A percentile compares a stretch with the other conserved stretches of the same genome.
These are phyloP conservation scores for Phytophthora fragariaefolia DNA, from an alignment of 352 stramenopile genomes.

Conservation along the genomic window DNA sequence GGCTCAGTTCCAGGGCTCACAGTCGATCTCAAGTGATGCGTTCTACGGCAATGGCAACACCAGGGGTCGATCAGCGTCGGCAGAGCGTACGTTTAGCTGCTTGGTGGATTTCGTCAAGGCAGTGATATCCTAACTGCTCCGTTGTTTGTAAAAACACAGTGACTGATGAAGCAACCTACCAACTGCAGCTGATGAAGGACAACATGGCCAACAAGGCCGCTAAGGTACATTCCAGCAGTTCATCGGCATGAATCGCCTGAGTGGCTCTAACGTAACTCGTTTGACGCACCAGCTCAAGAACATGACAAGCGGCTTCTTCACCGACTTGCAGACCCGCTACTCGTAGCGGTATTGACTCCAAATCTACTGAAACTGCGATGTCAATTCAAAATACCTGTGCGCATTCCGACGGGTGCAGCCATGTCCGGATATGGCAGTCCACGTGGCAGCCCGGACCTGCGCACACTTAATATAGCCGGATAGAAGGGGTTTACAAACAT, in stretches of 20 bases:
- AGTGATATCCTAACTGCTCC: background rate
- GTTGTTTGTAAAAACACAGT: constrained; percentile 35
- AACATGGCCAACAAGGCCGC: constrained; percentile 80
- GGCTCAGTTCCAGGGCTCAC: constrained; percentile 77
- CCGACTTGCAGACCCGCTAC: constrained; percentile 85
- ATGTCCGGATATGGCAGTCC: constrained; percentile 32
- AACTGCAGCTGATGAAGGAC: constrained; percentile 88
- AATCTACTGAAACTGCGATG: background rate
- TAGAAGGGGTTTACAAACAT: constrained; percentile 5
- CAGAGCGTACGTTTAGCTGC: constrained; percentile 57
- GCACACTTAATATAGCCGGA: constrained; percentile 40
- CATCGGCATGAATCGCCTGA: background rate
- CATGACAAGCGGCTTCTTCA: constrained; percentile 92
- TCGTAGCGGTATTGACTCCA: constrained; percentile 37
- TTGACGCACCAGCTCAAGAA: constrained; percentile 75
- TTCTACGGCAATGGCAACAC: constrained; percentile 80
- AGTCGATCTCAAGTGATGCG: constrained; percentile 89
- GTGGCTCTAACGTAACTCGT: constrained; percentile 6
- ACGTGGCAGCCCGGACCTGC: constrained; percentile 36
- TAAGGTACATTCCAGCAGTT: constrained; percentile 54
- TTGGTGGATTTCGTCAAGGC: background rate
- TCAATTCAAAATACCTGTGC: too few species aligned
- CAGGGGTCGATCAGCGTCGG: constrained; percentile 63
- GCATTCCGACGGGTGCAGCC: constrained; percentile 31
- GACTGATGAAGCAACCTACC: constrained; percentile 83